Percentiles rank a stretch among this genome's conserved stretches.
phyloP scores from a whole-genome alignment of 129 eudicot species.

The Pittosporum tobira region DNA sequence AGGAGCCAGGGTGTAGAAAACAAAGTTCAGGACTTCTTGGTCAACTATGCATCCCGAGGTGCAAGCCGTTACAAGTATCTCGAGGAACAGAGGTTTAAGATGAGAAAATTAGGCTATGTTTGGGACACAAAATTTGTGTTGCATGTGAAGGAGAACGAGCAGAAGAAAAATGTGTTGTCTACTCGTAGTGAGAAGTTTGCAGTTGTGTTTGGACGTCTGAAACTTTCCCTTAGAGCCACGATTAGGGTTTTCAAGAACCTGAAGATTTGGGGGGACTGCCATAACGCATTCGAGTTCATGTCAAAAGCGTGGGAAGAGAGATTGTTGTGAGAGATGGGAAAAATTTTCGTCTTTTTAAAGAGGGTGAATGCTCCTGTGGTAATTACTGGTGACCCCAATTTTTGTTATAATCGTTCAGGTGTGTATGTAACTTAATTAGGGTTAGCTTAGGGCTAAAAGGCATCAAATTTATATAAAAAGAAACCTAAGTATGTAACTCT shows the following conservation, averaged over 20 bases:
- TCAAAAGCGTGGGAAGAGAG: slow-evolving; percentile 35
- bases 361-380: slow-evolving; percentile 48
- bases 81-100: slow-evolving; percentile 34
- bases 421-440: too few relatives aligned
- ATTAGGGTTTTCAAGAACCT: slow-evolving; percentile 42
- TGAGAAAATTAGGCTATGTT: slow-evolving; percentile 45
- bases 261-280: slow-evolving; percentile 50
- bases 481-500: too few relatives aligned
- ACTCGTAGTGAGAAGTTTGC: slow-evolving; percentile 62
- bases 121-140: slow-evolving; percentile 49
- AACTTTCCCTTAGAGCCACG: slow-evolving; percentile 23
- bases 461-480: too few relatives aligned
- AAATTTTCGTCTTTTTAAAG: slow-evolving; percentile 36
- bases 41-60: slow-evolving; percentile 62
- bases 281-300: slow-evolving; percentile 33
- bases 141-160: slow-evolving; percentile 65
- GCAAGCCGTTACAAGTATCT: slow-evolving; percentile 49
- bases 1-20: slow-evolving; percentile 81
- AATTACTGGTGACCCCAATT: slow-evolving; percentile 42
- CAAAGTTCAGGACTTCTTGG: slow-evolving; percentile 72
- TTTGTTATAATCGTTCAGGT: too few relatives aligned
- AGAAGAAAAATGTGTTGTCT: slow-evolving; percentile 67
- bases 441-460: too few relatives aligned
- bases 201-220: slow-evolving; percentile 31
- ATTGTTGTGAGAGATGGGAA: slow-evolving; percentile 37